Evolutionary conservation across 75 land plant species (phyloP).

Genomic region (Larix kaempferi): DNA sequence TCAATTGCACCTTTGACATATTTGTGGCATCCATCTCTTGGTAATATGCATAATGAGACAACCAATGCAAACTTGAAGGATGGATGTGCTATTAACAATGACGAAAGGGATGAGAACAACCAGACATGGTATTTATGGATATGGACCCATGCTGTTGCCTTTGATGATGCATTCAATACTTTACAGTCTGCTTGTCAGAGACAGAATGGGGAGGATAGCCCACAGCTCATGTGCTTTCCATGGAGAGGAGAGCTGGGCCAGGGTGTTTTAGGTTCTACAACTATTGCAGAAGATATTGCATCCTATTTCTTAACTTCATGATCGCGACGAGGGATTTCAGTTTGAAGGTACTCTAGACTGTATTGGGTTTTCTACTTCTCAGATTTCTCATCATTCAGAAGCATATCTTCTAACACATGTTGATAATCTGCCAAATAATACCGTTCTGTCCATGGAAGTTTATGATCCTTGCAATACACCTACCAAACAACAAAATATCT

Average conservation of each 20-base stretch:
- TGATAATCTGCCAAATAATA: slow-evolving; percentile 18
- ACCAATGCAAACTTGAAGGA: slow-evolving; percentile 2
- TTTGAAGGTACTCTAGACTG: not conserved
- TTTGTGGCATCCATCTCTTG: no score
- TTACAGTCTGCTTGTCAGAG: slow-evolving; percentile 51
- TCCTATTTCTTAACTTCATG: no score
- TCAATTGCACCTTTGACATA: no score
- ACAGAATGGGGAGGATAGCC: no score
- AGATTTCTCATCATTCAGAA: slow-evolving; percentile 7
- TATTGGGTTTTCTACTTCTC: not conserved
- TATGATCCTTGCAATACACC: slow-evolving; percentile 55
- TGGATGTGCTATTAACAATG: not conserved
- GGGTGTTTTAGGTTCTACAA: no score
- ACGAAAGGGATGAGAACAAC: not conserved
- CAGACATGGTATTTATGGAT: slow-evolving; percentile 62
- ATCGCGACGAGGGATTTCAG: not conserved
- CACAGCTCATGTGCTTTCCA: no score
- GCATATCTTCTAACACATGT: slow-evolving; percentile 21
- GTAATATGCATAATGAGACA: not conserved
- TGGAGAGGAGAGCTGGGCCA: no score
- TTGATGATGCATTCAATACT: slow-evolving; percentile 56
- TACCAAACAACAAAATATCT: not conserved
- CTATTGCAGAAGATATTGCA: no score
- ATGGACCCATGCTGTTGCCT: slow-evolving; percentile 82
- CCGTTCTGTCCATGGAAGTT: slow-evolving; percentile 47